Evolutionary conservation across 495 filamentous ascomycete species (phyloP), one percentile per base, ranked within the genome.

Genomic region (Penicillium riverlandense): DNA sequence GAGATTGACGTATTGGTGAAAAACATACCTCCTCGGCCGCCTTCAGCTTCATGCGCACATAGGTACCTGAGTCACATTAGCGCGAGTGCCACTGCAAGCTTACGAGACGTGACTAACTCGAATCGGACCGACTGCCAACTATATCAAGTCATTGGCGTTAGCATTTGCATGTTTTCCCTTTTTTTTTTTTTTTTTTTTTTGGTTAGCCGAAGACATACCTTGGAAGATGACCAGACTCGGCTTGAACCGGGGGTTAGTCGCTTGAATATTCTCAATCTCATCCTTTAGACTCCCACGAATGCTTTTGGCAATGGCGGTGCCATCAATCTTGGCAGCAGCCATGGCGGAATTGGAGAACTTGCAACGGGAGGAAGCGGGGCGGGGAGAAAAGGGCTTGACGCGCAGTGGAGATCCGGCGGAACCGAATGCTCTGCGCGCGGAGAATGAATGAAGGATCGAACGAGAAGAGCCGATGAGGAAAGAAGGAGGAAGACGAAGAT

Each of bases 41-140:
- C 75, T 96, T 97, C 56, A 96, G 65, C 70, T 98, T 98, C 92
- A 98, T 98, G 69, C 89, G 88, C 63, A 98, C 90, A 86, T 98
- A 98, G 33, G 92, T 97, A 61, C 84, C 86, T 92, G 55, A 38
- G 50, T 41, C 55, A 50, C 41, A 58, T 66, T 58, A 58, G 60
- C 49, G 49, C n/a, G 29, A 40, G 12, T 16, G 44, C 31, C 29
- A 36, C 33, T 40, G 11, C n/a, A 10, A 32, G 8, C 32, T 12
- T 34, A 10, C 32, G 32, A n/a, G 45, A 48, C 43, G 38, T 67
- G 16, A 62, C 85, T 61, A 72, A 92, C 91, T 90, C 15, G 91
- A 96, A 72, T 98, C 92, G 40, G 86, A 86, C 38, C 91, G 81
- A 61, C 84, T 83, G 44, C 88, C 92, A 57, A 98, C 92, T 69